Evolutionary conservation across 2,329 filamentous ascomycete genomes (phyloP).

Genomic region (Didymella sp.): DNA sequence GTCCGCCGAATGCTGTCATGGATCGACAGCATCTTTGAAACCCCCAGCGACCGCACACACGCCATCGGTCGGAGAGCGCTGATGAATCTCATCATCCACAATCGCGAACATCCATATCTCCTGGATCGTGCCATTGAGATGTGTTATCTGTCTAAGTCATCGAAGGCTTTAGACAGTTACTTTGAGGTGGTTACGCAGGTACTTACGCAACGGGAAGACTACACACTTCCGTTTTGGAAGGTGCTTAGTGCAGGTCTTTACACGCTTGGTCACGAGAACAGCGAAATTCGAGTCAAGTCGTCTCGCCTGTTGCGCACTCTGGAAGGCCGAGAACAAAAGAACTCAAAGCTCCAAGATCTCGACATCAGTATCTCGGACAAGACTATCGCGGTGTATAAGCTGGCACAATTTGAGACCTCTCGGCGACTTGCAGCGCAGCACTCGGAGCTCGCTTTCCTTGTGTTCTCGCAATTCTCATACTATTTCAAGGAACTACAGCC

Average conservation of each 20-base stretch:
- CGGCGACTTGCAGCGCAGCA: constrained; percentile 88
- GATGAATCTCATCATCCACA: constrained; percentile 88
- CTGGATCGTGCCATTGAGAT: constrained; percentile 89
- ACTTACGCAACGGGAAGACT: constrained; percentile 80
- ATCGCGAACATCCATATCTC: constrained; percentile 83
- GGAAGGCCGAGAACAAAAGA: constrained; percentile 82
- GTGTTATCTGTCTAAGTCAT: constrained; percentile 82
- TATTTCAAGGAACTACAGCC: constrained; percentile 90
- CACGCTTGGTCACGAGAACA: constrained; percentile 89
- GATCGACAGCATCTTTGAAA: constrained; percentile 94
- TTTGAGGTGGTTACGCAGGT: constrained; percentile 92
- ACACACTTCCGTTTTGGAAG: constrained; percentile 88
- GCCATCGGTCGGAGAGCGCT: constrained; percentile 86
- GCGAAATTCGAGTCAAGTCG: constrained; percentile 86
- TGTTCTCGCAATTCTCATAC: constrained; percentile 93
- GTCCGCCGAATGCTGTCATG: constrained; percentile 90
- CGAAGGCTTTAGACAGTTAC: constrained; percentile 91
- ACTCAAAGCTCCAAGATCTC: constrained; percentile 92
- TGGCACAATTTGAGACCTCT: constrained; percentile 96
- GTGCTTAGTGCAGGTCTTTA: constrained; percentile 87
- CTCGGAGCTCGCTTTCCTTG: constrained; percentile 84
- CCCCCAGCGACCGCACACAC: constrained; percentile 89
- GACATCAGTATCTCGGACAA: constrained; percentile 99
- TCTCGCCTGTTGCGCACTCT: constrained; percentile 79
- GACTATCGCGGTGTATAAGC: constrained; percentile 96